A percentile compares a stretch with the other conserved stretches of the same genome.
Conservation (phyloP, 2,329 filamentous ascomycete species). For the Pestalotiopsis fici region DNA sequence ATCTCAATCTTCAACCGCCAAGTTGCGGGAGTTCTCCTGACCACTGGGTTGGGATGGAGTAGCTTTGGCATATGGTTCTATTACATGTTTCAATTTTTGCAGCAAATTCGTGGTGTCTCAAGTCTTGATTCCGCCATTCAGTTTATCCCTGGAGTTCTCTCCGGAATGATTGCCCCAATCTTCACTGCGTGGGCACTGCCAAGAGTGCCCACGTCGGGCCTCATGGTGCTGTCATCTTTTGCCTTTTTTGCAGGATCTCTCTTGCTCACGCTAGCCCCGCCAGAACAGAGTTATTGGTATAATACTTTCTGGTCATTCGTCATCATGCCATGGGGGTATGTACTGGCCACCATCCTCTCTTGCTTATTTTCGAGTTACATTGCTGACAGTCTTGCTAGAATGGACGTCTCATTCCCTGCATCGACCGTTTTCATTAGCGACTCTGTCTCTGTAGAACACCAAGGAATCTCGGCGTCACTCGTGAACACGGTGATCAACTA, state of each 20-base stretch:
- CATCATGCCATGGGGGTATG: slow-evolving; percentile 50
- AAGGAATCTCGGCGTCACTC: slow-evolving; percentile 20
- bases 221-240: slow-evolving; percentile 45
- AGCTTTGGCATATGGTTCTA: slow-evolving; percentile 41
- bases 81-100: slow-evolving; percentile 42
- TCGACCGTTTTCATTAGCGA: slow-evolving; percentile 62
- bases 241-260: slow-evolving; percentile 44
- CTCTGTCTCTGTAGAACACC: slow-evolving; percentile 41
- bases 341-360: neutral
- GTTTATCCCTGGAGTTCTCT: slow-evolving; percentile 20
- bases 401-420: slow-evolving; percentile 69
- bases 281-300: slow-evolving; percentile 63
- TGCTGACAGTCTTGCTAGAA: slow-evolving; percentile 36
- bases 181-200: slow-evolving; percentile 28
- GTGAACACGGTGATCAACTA: slow-evolving; percentile 65
- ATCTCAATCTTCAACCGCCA: slow-evolving; percentile 43
- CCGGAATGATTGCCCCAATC: slow-evolving; percentile 26
- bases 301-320: slow-evolving; percentile 61
- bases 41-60: slow-evolving; percentile 41
- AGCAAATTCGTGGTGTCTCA: slow-evolving; percentile 26
- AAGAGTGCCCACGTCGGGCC: slow-evolving; percentile 24
- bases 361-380: neutral
- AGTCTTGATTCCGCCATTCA: slow-evolving; percentile 34
- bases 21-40: slow-evolving; percentile 45
- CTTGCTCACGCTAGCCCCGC: slow-evolving; percentile 48